A percentile compares a stretch with the other conserved stretches of the same genome.
phyloP scores from a whole-genome alignment of 83 land plant species.

The Picea abies region DNA sequence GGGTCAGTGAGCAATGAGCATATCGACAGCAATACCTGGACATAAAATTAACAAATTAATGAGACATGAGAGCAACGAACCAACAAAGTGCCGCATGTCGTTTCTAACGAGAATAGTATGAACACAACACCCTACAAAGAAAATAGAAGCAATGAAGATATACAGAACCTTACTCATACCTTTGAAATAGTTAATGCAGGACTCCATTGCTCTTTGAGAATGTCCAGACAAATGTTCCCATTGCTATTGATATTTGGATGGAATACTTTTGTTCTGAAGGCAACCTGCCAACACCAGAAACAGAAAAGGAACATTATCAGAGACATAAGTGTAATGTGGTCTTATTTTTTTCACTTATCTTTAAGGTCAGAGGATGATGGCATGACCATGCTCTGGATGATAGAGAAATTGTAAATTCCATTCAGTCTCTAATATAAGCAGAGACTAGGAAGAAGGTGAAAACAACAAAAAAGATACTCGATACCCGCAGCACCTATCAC shows the following conservation, averaged over 20 bases:
- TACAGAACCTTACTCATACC: slow-evolving; percentile 2
- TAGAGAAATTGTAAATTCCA: not conserved
- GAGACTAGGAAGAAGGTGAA: too few species aligned
- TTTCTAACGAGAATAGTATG: not conserved
- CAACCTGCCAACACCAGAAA: slow-evolving; percentile 15
- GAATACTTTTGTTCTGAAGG: slow-evolving; percentile 29
- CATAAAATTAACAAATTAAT: not conserved
- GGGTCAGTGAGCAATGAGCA: slow-evolving; percentile 34
- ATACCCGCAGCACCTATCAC: too few species aligned
- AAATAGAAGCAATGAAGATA: not conserved
- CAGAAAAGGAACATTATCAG: not conserved
- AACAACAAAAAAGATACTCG: too few species aligned
- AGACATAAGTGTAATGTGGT: too few species aligned
- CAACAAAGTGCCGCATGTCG: not conserved
- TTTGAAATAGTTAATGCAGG: slow-evolving; percentile 32
- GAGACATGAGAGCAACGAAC: not conserved
- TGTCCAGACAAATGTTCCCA: slow-evolving; percentile 30
- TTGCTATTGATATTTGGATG: slow-evolving; percentile 34
- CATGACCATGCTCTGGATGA: not conserved
- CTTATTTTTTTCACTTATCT: not conserved
- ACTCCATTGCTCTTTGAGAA: slow-evolving; percentile 30
- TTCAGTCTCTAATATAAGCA: too few species aligned
- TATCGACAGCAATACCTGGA: slow-evolving; percentile 28
- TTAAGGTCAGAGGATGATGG: not conserved
- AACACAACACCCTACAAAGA: not conserved